Conservation (phyloP, 2,329 filamentous ascomycete genomes). For the Bipolaris victoriae region DNA sequence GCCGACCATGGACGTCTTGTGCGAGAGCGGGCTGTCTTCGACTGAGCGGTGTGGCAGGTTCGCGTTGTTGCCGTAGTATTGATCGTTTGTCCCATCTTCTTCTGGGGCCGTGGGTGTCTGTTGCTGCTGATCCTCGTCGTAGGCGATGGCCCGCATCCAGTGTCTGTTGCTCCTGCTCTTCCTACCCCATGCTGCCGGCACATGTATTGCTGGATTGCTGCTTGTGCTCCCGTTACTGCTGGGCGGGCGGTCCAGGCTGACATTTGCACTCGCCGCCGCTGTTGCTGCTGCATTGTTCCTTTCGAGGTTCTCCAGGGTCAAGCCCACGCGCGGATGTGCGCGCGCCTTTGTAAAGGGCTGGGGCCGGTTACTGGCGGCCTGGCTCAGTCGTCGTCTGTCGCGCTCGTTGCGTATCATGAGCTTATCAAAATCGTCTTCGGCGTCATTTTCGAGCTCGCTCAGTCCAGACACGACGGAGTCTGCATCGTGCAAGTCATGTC, state of each 20-base stretch:
- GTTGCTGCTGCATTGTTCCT: slow-evolving; percentile 37
- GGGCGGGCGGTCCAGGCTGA: slow-evolving; percentile 33
- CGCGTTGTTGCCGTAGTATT: slow-evolving; percentile 25
- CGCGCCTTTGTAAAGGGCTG: slow-evolving; percentile 54
- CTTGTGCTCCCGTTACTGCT: slow-evolving; percentile 46
- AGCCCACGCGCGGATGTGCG: slow-evolving; percentile 47
- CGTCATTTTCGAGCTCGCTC: slow-evolving; percentile 50
- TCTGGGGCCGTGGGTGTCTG: slow-evolving; percentile 20
- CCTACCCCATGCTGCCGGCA: slow-evolving; percentile 56
- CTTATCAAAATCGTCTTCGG: slow-evolving; percentile 54
- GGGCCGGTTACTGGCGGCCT: slow-evolving; percentile 40
- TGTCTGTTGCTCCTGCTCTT: slow-evolving; percentile 50
- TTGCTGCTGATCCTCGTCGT: slow-evolving; percentile 29
- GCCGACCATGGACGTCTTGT: slow-evolving; percentile 37
- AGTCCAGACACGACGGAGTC: slow-evolving; percentile 43
- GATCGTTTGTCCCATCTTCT: slow-evolving; percentile 24
- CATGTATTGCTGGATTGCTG: slow-evolving; percentile 53
- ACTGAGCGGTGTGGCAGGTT: slow-evolving; percentile 50
- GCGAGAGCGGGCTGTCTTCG: slow-evolving; percentile 53
- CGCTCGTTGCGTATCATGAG: slow-evolving; percentile 53
- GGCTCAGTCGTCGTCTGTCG: slow-evolving; percentile 50
- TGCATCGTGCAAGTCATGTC: slow-evolving; percentile 31
- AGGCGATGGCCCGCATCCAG: slow-evolving; percentile 52
- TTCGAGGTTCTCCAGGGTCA: slow-evolving; percentile 54
- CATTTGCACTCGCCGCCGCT: slow-evolving; percentile 20